A percentile compares a stretch with the other conserved stretches of the same genome.
Evolutionary conservation across 805 yeast genomes (phyloP).

Genomic region (Teunomyces lycoperdinae): DNA sequence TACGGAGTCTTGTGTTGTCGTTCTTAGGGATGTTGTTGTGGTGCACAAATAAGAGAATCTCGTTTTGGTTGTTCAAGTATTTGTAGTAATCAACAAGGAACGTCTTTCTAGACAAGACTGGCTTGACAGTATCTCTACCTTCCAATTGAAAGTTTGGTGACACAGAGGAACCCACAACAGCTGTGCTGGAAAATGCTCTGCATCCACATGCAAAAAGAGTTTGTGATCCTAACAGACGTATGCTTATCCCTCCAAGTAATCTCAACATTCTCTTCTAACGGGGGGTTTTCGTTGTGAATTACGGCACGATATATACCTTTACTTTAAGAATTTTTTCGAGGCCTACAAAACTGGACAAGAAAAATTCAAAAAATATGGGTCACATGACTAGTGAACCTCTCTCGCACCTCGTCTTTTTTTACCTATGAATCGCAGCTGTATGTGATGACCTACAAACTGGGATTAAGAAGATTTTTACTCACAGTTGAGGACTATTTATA

Average conservation of each 20-base stretch:
- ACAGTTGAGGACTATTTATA: neutral
- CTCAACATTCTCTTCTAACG: neutral
- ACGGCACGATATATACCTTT: no score
- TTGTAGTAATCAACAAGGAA: slow-evolving; percentile 80
- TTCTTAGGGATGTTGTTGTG: slow-evolving; percentile 73
- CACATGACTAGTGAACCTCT: neutral
- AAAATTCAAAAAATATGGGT: neutral
- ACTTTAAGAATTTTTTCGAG: neutral
- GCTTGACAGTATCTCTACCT: slow-evolving; percentile 54
- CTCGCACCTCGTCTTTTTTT: neutral
- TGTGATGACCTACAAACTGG: neutral
- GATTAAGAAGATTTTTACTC: neutral
- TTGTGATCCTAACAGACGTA: neutral
- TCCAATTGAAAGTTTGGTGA: slow-evolving; percentile 7
- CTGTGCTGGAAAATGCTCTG: slow-evolving; percentile 4
- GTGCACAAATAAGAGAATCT: slow-evolving; percentile 76
- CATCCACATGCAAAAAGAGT: slow-evolving; percentile 1
- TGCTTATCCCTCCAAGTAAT: slow-evolving; percentile 1
- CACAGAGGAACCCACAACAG: neutral
- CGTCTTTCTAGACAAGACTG: slow-evolving; percentile 74
- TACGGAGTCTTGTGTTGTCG: slow-evolving; percentile 65
- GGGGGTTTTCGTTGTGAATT: neutral
- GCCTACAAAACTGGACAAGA: neutral
- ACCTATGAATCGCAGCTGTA: neutral
- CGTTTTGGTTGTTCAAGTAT: slow-evolving; percentile 60